These are phyloP conservation scores for Phytophthora litchii DNA, from an alignment of 352 stramenopile species.

Conservation along the genomic window DNA sequence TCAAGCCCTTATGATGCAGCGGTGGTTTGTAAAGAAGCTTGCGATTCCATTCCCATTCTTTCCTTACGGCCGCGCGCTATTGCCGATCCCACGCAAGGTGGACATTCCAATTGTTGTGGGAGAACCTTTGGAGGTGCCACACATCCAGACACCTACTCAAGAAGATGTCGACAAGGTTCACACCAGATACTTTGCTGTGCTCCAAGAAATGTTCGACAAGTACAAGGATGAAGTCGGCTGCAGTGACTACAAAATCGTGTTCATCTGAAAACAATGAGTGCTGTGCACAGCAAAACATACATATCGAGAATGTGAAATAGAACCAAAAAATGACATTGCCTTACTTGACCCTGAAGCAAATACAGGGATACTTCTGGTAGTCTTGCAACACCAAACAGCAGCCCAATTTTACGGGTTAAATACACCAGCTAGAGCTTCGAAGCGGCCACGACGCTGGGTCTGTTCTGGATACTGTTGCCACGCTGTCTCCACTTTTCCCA, in stretches of 20 bases:
- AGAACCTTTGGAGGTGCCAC: constrained; percentile 48
- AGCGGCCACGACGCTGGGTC: constrained; percentile 58
- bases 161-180: constrained; percentile 63
- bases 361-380: background rate
- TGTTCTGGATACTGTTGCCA: constrained; percentile 62
- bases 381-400: background rate
- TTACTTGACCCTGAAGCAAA: constrained; percentile 1
- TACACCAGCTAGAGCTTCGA: constrained; percentile 49
- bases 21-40: constrained; percentile 71
- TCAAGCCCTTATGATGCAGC: constrained; percentile 58
- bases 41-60: constrained; percentile 77
- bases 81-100: constrained; percentile 66
- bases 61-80: constrained; percentile 57
- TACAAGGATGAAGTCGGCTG: constrained; percentile 74
- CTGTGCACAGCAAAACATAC: background rate
- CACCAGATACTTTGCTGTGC: constrained; percentile 48
- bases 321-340: constrained; percentile 19
- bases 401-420: constrained; percentile 25
- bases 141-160: constrained; percentile 41
- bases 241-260: constrained; percentile 60
- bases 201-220: constrained; percentile 58
- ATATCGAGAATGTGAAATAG: constrained; percentile 1
- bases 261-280: constrained; percentile 31
- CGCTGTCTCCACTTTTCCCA: constrained; percentile 38
- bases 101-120: constrained; percentile 65